Conservation (phyloP, 306 rosid species). For the Fagus crenata region DNA sequence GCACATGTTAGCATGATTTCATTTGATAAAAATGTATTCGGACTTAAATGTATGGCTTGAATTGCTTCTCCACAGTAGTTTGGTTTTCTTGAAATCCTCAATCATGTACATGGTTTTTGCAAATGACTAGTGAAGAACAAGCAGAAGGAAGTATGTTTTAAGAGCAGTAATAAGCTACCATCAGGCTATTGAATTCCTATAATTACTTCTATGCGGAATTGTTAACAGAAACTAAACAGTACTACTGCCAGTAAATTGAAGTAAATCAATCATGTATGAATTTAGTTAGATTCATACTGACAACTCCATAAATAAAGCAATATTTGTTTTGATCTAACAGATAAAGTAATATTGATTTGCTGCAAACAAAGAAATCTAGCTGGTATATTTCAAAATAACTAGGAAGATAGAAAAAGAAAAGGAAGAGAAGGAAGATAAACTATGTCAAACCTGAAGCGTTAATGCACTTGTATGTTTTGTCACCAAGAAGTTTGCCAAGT, state of each 20-base stretch:
- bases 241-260: slow-evolving; percentile 1
- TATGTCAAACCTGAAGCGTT: slow-evolving; percentile 80
- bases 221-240: not conserved
- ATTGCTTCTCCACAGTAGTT: not conserved
- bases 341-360: not conserved
- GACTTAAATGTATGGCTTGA: not conserved
- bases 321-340: too few relatives aligned
- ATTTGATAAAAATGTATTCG: too few relatives aligned
- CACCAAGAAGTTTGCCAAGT: slow-evolving; percentile 93
- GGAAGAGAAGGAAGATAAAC: not conserved
- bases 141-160: too few relatives aligned
- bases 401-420: not conserved
- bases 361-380: not conserved
- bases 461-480: slow-evolving; percentile 96
- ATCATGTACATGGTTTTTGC: not conserved
- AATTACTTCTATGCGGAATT: not conserved
- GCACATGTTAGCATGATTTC: slow-evolving; percentile 10
- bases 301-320: not conserved
- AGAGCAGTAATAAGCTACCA: not conserved
- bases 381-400: not conserved
- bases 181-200: not conserved
- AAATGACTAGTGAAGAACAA: too few relatives aligned
- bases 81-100: not conserved
- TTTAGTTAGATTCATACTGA: not conserved
- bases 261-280: not conserved